A percentile compares a stretch with the other conserved stretches of the same genome.
phyloP scores from a whole-genome alignment of 192 early-diverging fungal genomes.

The Backusella macrospora region DNA sequence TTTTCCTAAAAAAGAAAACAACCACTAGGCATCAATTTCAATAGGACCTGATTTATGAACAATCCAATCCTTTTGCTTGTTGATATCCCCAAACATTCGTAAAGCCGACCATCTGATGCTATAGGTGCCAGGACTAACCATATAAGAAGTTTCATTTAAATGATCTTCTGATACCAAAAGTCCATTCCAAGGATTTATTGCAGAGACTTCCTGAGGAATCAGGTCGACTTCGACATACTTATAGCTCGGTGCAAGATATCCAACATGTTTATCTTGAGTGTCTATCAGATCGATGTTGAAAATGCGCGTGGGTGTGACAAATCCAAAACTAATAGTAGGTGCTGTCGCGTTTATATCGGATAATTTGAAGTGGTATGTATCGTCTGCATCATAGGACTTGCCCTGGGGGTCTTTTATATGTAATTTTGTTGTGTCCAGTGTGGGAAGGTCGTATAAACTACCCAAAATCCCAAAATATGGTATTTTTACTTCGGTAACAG shows the following conservation, averaged over 20 bases:
- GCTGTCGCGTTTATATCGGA: conserved; percentile 16
- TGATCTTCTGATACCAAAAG: background rate
- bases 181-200: conserved; percentile 1
- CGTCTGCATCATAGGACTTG: background rate
- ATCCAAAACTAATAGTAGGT: conserved; percentile 28
- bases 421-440: conserved; percentile 34
- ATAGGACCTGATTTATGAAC: conserved; percentile 26
- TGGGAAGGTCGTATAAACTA: conserved; percentile 46
- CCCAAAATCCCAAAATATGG: conserved; percentile 56
- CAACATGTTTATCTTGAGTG: conserved; percentile 9
- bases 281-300: conserved; percentile 31
- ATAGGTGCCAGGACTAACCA: conserved; percentile 32
- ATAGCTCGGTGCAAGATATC: conserved; percentile 35
- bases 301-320: conserved; percentile 26
- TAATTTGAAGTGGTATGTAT: conserved; percentile 2
- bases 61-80: conserved; percentile 27
- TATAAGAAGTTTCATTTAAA: background rate
- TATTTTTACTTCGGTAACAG: conserved; percentile 37
- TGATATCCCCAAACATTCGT: conserved; percentile 36
- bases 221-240: conserved; percentile 17
- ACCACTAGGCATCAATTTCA: conserved; percentile 16
- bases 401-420: conserved; percentile 10
- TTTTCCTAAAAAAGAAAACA: too few relatives aligned
- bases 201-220: conserved; percentile 13
- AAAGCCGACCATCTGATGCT: conserved; percentile 33